These are phyloP conservation scores for Yarrowia sp. DNA, from an alignment of 805 yeast species.

Conservation along the genomic window DNA sequence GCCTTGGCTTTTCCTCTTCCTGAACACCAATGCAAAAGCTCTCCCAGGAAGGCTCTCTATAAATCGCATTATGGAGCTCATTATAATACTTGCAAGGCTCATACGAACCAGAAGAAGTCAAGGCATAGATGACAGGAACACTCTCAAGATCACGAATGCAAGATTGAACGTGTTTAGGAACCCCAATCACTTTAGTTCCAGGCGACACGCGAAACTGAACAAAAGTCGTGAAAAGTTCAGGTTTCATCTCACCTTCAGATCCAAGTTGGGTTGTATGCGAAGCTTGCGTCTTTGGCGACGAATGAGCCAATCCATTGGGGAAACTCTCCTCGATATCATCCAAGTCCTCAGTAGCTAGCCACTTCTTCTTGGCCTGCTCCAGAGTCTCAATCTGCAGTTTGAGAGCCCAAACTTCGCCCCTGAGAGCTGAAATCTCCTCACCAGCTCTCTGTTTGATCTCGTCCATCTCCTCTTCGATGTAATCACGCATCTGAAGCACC, in stretches of 20 bases:
- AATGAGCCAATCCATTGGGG: background rate
- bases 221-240: background rate
- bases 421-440: background rate
- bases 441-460: slow-evolving; percentile 10
- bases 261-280: background rate
- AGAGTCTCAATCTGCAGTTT: background rate
- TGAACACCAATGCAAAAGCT: slow-evolving; percentile 7
- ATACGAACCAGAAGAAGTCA: background rate
- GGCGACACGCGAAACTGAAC: background rate
- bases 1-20: background rate
- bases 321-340: background rate
- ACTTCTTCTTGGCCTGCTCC: background rate
- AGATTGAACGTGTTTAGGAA: background rate
- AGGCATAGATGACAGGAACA: slow-evolving; percentile 8
- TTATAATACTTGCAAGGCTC: slow-evolving; percentile 7
- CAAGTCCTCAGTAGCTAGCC: background rate
- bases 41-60: background rate
- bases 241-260: background rate
- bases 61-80: background rate
- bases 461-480: slow-evolving; percentile 24
- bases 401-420: background rate
- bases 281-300: background rate
- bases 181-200: background rate
- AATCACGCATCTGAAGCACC: slow-evolving; percentile 13
- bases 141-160: background rate